phyloP scores from a whole-genome alignment of 1,284 basidiomycete species.

The Wolfiporia cocos region DNA sequence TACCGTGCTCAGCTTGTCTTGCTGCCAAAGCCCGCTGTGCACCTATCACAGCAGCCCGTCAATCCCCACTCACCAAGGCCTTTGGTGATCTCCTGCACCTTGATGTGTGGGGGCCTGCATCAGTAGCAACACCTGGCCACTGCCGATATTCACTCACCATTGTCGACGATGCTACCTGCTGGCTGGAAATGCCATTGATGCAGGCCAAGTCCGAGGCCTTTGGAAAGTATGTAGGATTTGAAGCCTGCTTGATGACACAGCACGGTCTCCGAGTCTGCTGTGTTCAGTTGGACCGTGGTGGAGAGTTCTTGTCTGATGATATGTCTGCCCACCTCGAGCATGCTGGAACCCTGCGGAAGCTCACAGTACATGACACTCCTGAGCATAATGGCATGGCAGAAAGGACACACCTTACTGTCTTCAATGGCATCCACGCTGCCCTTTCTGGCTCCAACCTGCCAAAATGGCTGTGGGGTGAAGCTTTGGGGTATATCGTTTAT shows the following conservation, averaged over 20 bases:
- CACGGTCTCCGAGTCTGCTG: conserved; percentile 5
- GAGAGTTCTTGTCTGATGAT: conserved; percentile 12
- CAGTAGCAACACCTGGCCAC: conserved; percentile 18
- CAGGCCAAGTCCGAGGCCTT: conserved; percentile 1
- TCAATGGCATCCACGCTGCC: conserved; percentile 10
- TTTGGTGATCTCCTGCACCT: conserved; percentile 30
- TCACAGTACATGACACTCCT: conserved; percentile 1
- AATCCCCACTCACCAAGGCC: conserved; percentile 19
- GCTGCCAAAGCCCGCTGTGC: conserved; percentile 26
- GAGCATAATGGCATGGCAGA: conserved; percentile 31
- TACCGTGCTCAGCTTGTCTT: conserved; percentile 21
- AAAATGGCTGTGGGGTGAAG: conserved; percentile 32
- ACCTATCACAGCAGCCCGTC: conserved; percentile 25
- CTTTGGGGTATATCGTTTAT: conserved; percentile 27
- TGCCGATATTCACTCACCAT: conserved; percentile 19
- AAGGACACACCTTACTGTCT: conserved; percentile 19
- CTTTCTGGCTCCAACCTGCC: conserved; percentile 23
- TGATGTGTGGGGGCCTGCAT: conserved; percentile 32
- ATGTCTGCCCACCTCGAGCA: conserved; percentile 7
- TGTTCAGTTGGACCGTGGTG: conserved; percentile 13
- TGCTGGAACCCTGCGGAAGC: conserved; percentile 6
- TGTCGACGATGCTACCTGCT: conserved; percentile 1
- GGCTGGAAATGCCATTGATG: neutral
- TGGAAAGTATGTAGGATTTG: neutral
- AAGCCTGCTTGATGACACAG: conserved; percentile 6